These are phyloP conservation scores for Globisporangium mamillatum DNA, from an alignment of 352 stramenopile genomes.

Conservation along the genomic window DNA sequence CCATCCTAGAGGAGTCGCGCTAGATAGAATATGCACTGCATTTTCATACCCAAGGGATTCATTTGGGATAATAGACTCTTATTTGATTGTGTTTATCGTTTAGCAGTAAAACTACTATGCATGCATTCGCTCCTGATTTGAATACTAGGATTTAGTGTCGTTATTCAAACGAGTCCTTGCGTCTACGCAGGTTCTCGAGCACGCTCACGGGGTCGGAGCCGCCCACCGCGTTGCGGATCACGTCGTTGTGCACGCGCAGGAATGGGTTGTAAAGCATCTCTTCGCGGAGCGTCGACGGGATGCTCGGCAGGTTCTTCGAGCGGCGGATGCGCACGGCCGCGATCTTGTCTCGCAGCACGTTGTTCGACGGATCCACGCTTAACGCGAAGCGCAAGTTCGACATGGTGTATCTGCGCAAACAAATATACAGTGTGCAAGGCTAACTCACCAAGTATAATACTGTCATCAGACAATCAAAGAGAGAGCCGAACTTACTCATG, in stretches of 20 bases:
- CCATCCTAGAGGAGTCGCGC: conserved; percentile 7
- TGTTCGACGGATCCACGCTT: conserved; percentile 91
- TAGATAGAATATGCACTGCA: not conserved
- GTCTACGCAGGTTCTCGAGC: conserved; percentile 70
- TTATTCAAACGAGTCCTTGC: conserved; percentile 77
- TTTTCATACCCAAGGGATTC: not conserved
- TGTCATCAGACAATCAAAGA: not conserved
- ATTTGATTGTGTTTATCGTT: conserved; percentile 3
- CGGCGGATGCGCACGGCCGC: conserved; percentile 71
- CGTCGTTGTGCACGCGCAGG: conserved; percentile 78
- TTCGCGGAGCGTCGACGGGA: conserved; percentile 87
- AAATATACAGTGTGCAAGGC: not conserved
- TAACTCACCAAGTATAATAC: not conserved
- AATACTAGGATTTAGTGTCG: too few species aligned
- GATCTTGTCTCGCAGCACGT: conserved; percentile 82
- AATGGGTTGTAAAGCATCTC: conserved; percentile 89
- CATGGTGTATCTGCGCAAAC: conserved; percentile 77
- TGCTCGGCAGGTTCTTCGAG: conserved; percentile 86
- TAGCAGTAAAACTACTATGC: not conserved
- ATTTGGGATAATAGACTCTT: conserved; percentile 9
- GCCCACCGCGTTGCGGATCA: conserved; percentile 78
- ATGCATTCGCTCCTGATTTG: not conserved
- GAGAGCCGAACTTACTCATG: conserved; percentile 52
- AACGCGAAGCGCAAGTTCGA: conserved; percentile 93
- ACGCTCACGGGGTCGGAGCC: conserved; percentile 77